Percentiles rank a stretch among this genome's conserved stretches.
These are phyloP conservation scores for Xylaria scruposa DNA, from an alignment of 495 filamentous ascomycete genomes.

Conservation along the genomic window DNA sequence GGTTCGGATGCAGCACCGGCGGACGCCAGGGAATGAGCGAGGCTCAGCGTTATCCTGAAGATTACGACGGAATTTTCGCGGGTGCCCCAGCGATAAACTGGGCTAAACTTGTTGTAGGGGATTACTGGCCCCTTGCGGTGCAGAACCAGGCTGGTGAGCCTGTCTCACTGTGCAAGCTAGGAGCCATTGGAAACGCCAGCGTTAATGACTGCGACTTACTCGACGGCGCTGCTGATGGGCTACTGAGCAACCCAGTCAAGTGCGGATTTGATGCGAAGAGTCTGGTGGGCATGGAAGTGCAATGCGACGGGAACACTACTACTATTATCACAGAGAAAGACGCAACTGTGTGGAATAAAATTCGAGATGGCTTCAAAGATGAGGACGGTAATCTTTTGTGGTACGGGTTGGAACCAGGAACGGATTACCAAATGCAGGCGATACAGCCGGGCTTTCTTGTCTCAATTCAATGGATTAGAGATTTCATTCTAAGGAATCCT, in stretches of 20 bases:
- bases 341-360: conserved; percentile 51
- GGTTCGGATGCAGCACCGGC: conserved; percentile 56
- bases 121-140: conserved; percentile 40
- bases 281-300: conserved; percentile 40
- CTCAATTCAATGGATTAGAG: conserved; percentile 35
- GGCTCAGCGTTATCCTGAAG: conserved; percentile 51
- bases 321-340: conserved; percentile 24
- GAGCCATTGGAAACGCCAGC: conserved; percentile 36
- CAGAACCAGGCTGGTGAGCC: conserved; percentile 32
- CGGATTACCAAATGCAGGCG: conserved; percentile 22
- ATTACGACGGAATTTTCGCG: conserved; percentile 66
- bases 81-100: conserved; percentile 54
- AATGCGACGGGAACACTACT: conserved; percentile 39
- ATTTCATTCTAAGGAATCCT: conserved; percentile 33
- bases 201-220: conserved; percentile 46
- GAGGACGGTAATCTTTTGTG: conserved; percentile 28
- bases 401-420: conserved; percentile 39
- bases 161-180: conserved; percentile 33
- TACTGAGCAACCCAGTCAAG: conserved; percentile 43
- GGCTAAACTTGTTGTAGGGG: conserved; percentile 32
- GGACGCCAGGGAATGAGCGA: conserved; percentile 54
- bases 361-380: conserved; percentile 28
- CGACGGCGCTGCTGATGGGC: conserved; percentile 49
- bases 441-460: conserved; percentile 22
- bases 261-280: conserved; percentile 47